These are phyloP conservation scores for Aspergillus latus DNA, from an alignment of 2,329 filamentous ascomycete species.

Conservation along the genomic window DNA sequence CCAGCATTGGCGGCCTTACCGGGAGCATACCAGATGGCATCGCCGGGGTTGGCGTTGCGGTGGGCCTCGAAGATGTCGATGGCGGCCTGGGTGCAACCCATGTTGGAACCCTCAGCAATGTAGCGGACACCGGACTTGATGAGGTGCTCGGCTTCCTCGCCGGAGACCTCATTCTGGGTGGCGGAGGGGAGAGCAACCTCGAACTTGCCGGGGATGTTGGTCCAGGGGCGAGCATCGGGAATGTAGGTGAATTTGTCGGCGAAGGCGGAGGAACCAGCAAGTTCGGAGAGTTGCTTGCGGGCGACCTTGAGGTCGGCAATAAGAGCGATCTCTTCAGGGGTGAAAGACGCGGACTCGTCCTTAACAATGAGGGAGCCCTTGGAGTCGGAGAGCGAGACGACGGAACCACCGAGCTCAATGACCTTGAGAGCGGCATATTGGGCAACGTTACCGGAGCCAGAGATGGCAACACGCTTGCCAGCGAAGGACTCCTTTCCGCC, in stretches of 20 bases:
- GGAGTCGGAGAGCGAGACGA: constrained; percentile 92
- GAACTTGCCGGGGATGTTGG: constrained; percentile 75
- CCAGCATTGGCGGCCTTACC: constrained; percentile 97
- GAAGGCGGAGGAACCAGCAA: constrained; percentile 58
- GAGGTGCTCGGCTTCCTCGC: constrained; percentile 82
- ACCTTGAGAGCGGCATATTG: constrained; percentile 96
- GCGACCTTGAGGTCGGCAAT: constrained; percentile 86
- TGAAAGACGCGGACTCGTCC: constrained; percentile 67
- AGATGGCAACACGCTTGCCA: constrained; percentile 93
- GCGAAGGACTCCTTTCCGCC: constrained; percentile 76
- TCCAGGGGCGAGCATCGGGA: constrained; percentile 84
- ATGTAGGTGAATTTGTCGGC: constrained; percentile 77
- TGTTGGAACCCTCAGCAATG: constrained; percentile 96
- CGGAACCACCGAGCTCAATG: constrained; percentile 90
- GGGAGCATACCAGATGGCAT: constrained; percentile 92
- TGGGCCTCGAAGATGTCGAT: constrained; percentile 91
- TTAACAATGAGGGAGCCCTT: constrained; percentile 78
- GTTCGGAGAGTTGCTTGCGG: constrained; percentile 75
- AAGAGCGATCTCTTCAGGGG: constrained; percentile 71
- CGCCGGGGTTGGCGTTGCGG: constrained; percentile 62
- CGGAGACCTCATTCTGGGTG: constrained; percentile 95
- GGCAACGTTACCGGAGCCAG: constrained; percentile 95
- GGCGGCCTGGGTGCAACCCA: constrained; percentile 95
- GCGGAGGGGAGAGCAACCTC: constrained; percentile 91
- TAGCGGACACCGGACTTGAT: constrained; percentile 75